These are phyloP conservation scores for Colletotrichum lini DNA, from an alignment of 2,329 filamentous ascomycete species.

Conservation along the genomic window DNA sequence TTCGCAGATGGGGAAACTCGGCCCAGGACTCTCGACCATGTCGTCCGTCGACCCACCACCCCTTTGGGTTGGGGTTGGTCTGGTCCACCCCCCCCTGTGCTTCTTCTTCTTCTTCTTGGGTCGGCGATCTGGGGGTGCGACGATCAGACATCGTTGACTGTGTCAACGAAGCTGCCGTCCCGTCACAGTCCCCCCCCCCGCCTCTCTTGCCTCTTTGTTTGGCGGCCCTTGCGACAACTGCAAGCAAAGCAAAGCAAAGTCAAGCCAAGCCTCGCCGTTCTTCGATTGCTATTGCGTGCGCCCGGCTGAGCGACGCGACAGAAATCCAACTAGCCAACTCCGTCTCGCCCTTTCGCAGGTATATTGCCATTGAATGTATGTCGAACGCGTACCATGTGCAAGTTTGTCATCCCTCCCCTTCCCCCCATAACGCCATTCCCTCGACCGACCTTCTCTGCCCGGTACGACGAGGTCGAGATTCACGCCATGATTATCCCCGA, in stretches of 20 bases:
- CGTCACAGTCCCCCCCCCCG: background rate
- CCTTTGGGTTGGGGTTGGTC: background rate
- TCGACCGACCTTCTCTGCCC: slow-evolving; percentile 3
- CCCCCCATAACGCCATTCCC: slow-evolving; percentile 23
- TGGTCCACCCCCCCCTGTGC: slow-evolving; percentile 12
- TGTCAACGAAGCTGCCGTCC: slow-evolving; percentile 25
- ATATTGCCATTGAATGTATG: background rate
- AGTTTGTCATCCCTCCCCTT: no score
- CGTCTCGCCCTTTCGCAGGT: slow-evolving; percentile 6
- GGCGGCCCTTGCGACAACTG: background rate
- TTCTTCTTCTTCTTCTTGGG: background rate
- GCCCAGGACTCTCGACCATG: slow-evolving; percentile 18
- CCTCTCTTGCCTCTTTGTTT: slow-evolving; percentile 13
- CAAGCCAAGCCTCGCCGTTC: background rate
- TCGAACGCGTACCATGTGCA: no score
- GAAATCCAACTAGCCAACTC: slow-evolving; percentile 9
- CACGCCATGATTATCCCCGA: slow-evolving; percentile 24
- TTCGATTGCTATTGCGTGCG: background rate
- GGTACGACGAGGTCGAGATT: slow-evolving; percentile 19
- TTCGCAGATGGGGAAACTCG: slow-evolving; percentile 9
- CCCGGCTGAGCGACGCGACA: slow-evolving; percentile 13
- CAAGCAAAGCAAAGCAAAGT: background rate
- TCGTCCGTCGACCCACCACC: slow-evolving; percentile 24
- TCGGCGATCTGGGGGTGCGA: slow-evolving; percentile 30
- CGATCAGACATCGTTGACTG: slow-evolving; percentile 38